Evolutionary conservation across 352 stramenopile genomes (phyloP).

Genomic region (Phytophthora melonis): DNA sequence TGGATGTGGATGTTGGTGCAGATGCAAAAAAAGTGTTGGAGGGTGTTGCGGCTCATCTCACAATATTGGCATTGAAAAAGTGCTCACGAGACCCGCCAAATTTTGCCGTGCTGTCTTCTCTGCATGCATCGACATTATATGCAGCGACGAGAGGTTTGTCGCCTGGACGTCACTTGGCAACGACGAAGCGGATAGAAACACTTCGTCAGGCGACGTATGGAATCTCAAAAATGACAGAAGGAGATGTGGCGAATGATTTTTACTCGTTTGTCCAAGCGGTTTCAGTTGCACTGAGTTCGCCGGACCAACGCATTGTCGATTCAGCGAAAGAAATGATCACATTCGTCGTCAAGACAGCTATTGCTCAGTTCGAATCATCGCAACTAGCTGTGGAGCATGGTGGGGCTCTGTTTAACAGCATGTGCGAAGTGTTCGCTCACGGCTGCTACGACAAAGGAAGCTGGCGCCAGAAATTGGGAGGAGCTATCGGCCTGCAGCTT

Average conservation of each 20-base stretch:
- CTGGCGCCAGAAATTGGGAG: constrained; percentile 87
- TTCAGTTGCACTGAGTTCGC: constrained; percentile 70
- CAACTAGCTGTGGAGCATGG: constrained; percentile 58
- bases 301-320: constrained; percentile 67
- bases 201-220: constrained; percentile 81
- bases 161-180: constrained; percentile 79
- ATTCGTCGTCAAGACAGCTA: constrained; percentile 63
- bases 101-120: constrained; percentile 73
- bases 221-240: constrained; percentile 61
- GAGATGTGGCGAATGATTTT: constrained; percentile 65
- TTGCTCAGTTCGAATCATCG: constrained; percentile 46
- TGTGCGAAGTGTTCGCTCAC: constrained; percentile 86
- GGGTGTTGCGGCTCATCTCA: constrained; percentile 66
- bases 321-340: constrained; percentile 57
- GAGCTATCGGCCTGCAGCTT: constrained; percentile 70
- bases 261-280: constrained; percentile 73
- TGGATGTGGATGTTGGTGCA: constrained; percentile 76
- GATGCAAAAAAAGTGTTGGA: constrained; percentile 70
- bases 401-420: constrained; percentile 76
- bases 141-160: constrained; percentile 82
- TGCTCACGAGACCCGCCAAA: constrained; percentile 69
- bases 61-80: constrained; percentile 50
- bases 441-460: constrained; percentile 89
- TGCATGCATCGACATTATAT: constrained; percentile 80
- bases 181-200: constrained; percentile 81